A percentile compares a stretch with the other conserved stretches of the same genome.
Conservation (phyloP, 306 rosid species). For the Clitoria ternatea region DNA sequence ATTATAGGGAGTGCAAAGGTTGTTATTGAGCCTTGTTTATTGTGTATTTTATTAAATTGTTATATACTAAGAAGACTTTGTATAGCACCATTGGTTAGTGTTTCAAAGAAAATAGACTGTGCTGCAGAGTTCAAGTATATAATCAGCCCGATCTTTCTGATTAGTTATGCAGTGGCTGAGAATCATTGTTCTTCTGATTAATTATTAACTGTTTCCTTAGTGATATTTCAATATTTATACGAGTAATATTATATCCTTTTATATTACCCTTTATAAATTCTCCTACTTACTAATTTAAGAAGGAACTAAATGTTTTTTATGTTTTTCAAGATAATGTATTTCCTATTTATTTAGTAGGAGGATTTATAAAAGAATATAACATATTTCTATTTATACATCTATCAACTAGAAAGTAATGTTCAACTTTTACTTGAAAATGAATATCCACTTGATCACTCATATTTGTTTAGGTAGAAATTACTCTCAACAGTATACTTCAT, state of each 20-base stretch:
- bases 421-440: neutral
- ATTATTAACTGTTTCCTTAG: neutral
- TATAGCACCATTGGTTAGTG: constrained; percentile 22
- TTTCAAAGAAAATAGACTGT: constrained; percentile 24
- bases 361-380: too few relatives aligned
- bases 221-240: neutral
- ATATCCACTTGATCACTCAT: neutral
- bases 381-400: neutral
- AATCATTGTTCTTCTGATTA: neutral
- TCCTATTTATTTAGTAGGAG: too few relatives aligned
- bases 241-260: too few relatives aligned
- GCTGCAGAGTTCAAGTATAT: constrained; percentile 33
- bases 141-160: constrained; percentile 11
- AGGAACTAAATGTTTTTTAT: too few relatives aligned
- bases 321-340: too few relatives aligned
- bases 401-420: neutral
- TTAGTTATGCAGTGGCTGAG: neutral
- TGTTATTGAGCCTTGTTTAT: constrained; percentile 29
- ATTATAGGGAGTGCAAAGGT: constrained; percentile 23
- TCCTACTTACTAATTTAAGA: too few relatives aligned
- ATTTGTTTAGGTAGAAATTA: neutral
- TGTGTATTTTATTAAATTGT: constrained; percentile 30
- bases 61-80: constrained; percentile 6
- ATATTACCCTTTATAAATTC: too few relatives aligned
- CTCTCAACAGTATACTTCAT: too few relatives aligned